phyloP scores from a whole-genome alignment of 176 grass and related monocot species.

The Triticum turgidum region DNA sequence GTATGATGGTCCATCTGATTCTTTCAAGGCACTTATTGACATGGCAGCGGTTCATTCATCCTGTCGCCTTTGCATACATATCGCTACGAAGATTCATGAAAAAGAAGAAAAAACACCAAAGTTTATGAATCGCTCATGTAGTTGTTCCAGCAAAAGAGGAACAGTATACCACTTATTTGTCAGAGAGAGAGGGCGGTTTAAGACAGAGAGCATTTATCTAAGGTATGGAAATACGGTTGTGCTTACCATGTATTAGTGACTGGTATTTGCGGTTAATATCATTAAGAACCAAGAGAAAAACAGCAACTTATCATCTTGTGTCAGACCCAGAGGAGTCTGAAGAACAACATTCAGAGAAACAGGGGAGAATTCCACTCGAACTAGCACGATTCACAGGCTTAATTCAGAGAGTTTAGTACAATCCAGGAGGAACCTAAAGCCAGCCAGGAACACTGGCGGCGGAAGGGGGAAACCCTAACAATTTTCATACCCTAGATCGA shows the following conservation, averaged over 20 bases:
- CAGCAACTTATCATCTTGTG: neutral
- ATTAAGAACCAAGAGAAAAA: neutral
- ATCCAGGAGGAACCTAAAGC: no score
- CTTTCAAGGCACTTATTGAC: slow-evolving; percentile 95
- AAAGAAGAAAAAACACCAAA: slow-evolving; percentile 65
- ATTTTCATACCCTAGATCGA: no score
- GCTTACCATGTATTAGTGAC: slow-evolving; percentile 5
- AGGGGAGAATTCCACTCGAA: no score
- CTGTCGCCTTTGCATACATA: slow-evolving; percentile 90
- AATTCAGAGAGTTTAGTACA: no score
- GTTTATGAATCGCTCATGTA: slow-evolving; percentile 80
- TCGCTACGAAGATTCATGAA: slow-evolving; percentile 86
- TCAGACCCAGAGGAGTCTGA: no score
- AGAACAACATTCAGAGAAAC: no score
- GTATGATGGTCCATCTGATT: slow-evolving; percentile 87
- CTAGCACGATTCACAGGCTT: no score
- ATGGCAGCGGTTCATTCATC: slow-evolving; percentile 98
- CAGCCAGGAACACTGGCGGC: no score
- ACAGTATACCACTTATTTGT: slow-evolving; percentile 90
- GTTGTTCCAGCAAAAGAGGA: slow-evolving; percentile 57
- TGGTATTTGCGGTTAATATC: slow-evolving; percentile 1
- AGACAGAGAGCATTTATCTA: slow-evolving; percentile 75
- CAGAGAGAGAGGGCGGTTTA: slow-evolving; percentile 84
- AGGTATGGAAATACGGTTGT: slow-evolving; percentile 53
- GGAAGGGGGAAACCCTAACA: no score